Conservation (phyloP, 139 green algal species). For the Chlamydomonas eustigma region DNA sequence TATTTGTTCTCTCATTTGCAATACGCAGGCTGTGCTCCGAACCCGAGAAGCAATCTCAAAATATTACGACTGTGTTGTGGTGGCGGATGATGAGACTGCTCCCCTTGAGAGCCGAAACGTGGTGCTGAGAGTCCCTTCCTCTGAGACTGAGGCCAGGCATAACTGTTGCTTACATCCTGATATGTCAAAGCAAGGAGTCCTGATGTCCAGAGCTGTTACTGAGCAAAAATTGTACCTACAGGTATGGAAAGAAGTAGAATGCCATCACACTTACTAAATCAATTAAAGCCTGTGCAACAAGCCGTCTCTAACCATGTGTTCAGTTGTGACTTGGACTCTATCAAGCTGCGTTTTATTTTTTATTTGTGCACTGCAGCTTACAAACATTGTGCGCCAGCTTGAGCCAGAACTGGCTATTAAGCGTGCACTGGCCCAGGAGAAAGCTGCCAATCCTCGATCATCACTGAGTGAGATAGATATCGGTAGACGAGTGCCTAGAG, state of each 20-base stretch:
- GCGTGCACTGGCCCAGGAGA: constrained; percentile 18
- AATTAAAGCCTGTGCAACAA: too few relatives aligned
- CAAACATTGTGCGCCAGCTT: constrained; percentile 55
- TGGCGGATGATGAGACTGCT: constrained; percentile 64
- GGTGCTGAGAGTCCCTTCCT: constrained; percentile 4
- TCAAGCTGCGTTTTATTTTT: too few relatives aligned
- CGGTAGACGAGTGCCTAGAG: too few relatives aligned
- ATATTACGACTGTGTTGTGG: constrained; percentile 68
- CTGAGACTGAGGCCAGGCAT: not conserved
- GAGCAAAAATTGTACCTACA: constrained; percentile 34
- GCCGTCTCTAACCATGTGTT: too few relatives aligned
- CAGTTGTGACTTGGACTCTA: too few relatives aligned
- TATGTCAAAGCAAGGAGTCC: constrained; percentile 14
- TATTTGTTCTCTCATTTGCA: too few relatives aligned
- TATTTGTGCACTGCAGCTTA: too few relatives aligned
- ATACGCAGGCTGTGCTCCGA: constrained; percentile 27
- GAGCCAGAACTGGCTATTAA: constrained; percentile 38
- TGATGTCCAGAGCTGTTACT: constrained; percentile 18
- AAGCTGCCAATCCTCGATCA: constrained; percentile 24
- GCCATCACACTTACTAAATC: too few relatives aligned
- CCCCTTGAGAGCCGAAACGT: constrained; percentile 16
- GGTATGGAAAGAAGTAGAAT: constrained; percentile 25
- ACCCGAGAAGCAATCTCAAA: constrained; percentile 21
- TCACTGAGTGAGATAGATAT: not conserved
- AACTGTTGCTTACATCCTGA: constrained; percentile 32